These are phyloP conservation scores for Jamesozyma rosinii DNA, from an alignment of 805 yeast genomes.

Conservation along the genomic window DNA sequence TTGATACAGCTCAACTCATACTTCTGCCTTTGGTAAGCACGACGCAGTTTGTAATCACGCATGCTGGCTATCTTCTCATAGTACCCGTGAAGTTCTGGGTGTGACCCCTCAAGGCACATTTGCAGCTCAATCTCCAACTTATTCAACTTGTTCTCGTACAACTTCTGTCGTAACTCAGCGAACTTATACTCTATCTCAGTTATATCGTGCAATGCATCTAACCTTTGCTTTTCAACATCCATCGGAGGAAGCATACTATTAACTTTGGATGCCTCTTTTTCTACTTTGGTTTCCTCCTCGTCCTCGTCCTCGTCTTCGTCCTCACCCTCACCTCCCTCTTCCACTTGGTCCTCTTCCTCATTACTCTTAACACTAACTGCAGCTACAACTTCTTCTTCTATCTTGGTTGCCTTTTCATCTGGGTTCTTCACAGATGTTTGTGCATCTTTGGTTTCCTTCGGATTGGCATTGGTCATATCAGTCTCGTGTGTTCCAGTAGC, in stretches of 20 bases:
- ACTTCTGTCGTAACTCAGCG: slow-evolving; percentile 73
- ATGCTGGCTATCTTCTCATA: slow-evolving; percentile 62
- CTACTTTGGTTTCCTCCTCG: slow-evolving; percentile 8
- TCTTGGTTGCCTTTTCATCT: slow-evolving; percentile 7
- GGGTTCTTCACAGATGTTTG: not conserved
- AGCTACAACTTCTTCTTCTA: slow-evolving; percentile 5
- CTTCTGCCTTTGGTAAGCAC: slow-evolving; percentile 41
- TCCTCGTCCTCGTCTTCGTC: slow-evolving; percentile 7
- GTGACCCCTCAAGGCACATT: slow-evolving; percentile 80
- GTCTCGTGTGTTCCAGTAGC: not conserved
- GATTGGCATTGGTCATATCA: not conserved
- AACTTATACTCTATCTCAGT: slow-evolving; percentile 77
- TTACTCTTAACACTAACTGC: slow-evolving; percentile 10
- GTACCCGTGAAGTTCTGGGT: slow-evolving; percentile 76
- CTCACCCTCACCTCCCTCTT: slow-evolving; percentile 6
- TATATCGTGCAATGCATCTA: slow-evolving; percentile 44
- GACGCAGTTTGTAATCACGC: slow-evolving; percentile 57
- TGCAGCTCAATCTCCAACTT: slow-evolving; percentile 74
- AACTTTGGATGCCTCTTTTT: slow-evolving; percentile 3
- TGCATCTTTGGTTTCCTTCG: not conserved
- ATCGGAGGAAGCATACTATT: slow-evolving; percentile 5
- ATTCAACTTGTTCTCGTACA: slow-evolving; percentile 74
- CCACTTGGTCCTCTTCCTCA: slow-evolving; percentile 8
- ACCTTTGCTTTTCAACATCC: slow-evolving; percentile 24
- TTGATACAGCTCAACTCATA: slow-evolving; percentile 71